phyloP scores from a whole-genome alignment of 345 rosid species.

The Corchorus olitorius region DNA sequence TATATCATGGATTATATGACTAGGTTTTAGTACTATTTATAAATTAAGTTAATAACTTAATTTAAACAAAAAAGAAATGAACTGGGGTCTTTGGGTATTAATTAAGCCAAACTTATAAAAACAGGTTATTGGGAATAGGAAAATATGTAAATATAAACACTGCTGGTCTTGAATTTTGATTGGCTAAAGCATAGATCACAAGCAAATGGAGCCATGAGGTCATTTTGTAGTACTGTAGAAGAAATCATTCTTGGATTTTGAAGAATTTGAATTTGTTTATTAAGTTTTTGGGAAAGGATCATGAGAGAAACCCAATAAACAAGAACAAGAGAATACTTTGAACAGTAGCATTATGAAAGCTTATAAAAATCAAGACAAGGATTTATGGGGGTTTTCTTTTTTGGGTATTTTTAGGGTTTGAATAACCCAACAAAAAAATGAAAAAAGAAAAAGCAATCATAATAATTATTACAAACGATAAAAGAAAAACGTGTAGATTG shows the following conservation, averaged over 20 bases:
- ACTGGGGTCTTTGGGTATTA: slow-evolving; percentile 30
- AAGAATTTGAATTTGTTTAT: neutral
- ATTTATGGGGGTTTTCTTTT: neutral
- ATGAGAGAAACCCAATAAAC: slow-evolving; percentile 15
- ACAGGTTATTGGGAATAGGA: slow-evolving; percentile 29
- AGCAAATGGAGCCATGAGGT: slow-evolving; percentile 21
- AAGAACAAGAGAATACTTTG: neutral
- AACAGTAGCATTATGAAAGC: neutral
- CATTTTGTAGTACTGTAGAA: slow-evolving; percentile 24
- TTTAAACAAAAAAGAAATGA: slow-evolving; percentile 2
- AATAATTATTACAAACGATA: neutral
- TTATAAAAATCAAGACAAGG: neutral
- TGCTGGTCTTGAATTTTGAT: slow-evolving; percentile 6
- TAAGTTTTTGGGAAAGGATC: neutral
- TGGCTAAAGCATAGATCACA: slow-evolving; percentile 27
- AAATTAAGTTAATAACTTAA: slow-evolving; percentile 11
- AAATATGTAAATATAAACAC: neutral
- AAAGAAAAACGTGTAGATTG: neutral
- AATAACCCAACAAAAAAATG: neutral
- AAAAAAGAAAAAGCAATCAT: neutral
- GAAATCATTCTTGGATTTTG: slow-evolving; percentile 41
- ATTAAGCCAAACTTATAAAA: slow-evolving; percentile 20
- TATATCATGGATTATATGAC: slow-evolving; percentile 27
- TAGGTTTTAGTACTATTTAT: slow-evolving; percentile 17
- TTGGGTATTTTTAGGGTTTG: slow-evolving; percentile 13